Evolutionary conservation across 2,329 filamentous ascomycete species (phyloP).

Genomic region (Ceratocystiopsis sp.): DNA sequence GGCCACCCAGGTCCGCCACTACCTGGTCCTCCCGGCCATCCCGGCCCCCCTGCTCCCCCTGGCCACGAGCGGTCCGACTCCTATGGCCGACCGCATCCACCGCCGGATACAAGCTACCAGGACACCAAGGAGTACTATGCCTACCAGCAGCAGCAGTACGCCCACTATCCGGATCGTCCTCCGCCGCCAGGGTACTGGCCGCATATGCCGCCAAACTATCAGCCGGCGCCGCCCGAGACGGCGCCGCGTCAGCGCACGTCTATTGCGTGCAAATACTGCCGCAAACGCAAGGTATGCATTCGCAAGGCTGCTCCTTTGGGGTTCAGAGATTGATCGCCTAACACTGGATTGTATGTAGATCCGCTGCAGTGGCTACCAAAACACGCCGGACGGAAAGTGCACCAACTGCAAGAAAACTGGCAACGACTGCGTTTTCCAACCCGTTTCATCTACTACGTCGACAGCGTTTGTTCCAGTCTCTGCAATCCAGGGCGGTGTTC

Average conservation of each 20-base stretch:
- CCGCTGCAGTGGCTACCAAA: slow-evolving; percentile 43
- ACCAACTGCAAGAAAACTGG: slow-evolving; percentile 45
- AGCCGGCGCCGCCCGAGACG: slow-evolving; percentile 25
- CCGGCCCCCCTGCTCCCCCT: slow-evolving; percentile 5
- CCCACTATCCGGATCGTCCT: slow-evolving; percentile 7
- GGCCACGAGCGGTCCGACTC: neutral
- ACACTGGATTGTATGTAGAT: slow-evolving; percentile 26
- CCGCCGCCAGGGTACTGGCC: slow-evolving; percentile 7
- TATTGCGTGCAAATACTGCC: slow-evolving; percentile 42
- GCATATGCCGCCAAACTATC: slow-evolving; percentile 14
- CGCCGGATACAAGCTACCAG: slow-evolving; percentile 5
- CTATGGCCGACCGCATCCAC: slow-evolving; percentile 10
- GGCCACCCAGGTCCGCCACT: neutral
- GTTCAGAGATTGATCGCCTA: no score
- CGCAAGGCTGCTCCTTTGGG: no score
- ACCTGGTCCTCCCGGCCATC: no score
- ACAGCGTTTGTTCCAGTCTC: slow-evolving; percentile 43
- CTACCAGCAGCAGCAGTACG: slow-evolving; percentile 5
- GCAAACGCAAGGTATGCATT: slow-evolving; percentile 38
- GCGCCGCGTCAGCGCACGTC: slow-evolving; percentile 41
- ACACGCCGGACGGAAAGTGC: slow-evolving; percentile 40
- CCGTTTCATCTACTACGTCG: slow-evolving; percentile 33
- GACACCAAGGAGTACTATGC: slow-evolving; percentile 9
- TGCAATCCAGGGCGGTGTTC: slow-evolving; percentile 38
- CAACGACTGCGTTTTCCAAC: slow-evolving; percentile 44